Evolutionary conservation across 345 rosid genomes (phyloP).

Genomic region (Trapa incisa): DNA sequence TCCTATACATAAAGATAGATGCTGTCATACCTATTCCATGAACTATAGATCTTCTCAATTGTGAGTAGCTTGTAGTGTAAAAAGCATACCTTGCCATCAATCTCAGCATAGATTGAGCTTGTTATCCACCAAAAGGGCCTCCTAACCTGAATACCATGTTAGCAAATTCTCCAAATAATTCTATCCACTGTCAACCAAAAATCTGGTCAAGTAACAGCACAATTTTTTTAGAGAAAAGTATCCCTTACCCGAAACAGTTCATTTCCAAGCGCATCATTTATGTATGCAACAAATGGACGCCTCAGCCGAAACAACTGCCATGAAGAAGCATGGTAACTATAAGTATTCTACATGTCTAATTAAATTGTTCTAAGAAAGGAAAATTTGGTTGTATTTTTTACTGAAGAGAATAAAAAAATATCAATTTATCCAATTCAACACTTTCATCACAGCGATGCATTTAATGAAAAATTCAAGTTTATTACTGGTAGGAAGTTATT

Average conservation of each 20-base stretch:
- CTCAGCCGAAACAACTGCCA: slow-evolving; percentile 68
- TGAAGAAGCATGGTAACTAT: slow-evolving; percentile 5
- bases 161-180: slow-evolving; percentile 3
- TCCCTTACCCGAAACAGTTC: slow-evolving; percentile 69
- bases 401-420: neutral
- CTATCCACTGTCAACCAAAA: neutral
- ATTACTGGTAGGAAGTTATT: neutral
- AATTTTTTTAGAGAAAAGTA: neutral
- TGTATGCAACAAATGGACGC: slow-evolving; percentile 79
- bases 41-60: neutral
- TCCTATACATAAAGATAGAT: slow-evolving; percentile 32
- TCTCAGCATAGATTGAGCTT: slow-evolving; percentile 88
- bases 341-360: neutral
- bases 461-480: neutral
- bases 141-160: slow-evolving; percentile 49
- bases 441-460: neutral
- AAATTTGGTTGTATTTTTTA: neutral
- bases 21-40: slow-evolving; percentile 2
- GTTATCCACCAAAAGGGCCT: slow-evolving; percentile 96
- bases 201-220: slow-evolving; percentile 5
- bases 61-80: neutral
- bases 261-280: slow-evolving; percentile 60
- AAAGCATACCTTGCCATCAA: slow-evolving; percentile 62
- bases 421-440: neutral
- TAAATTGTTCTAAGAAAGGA: neutral